phyloP scores from a whole-genome alignment of 179 eudicot genomes.

The Actinidia chinensis region DNA sequence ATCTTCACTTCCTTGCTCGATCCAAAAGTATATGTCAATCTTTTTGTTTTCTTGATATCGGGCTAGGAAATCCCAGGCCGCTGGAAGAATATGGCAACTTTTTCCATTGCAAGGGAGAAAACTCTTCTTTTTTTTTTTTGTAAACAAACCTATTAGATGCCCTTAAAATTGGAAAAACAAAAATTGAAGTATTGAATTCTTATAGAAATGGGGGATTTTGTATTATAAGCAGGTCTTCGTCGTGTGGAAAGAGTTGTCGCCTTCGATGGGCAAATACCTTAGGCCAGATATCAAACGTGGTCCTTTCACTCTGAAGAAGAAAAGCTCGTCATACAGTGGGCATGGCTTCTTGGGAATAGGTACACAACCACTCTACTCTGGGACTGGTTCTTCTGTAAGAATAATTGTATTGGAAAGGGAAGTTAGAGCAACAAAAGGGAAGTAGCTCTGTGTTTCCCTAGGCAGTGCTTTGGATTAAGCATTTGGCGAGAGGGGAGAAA shows the following conservation, averaged over 20 bases:
- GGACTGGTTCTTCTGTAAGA: background rate
- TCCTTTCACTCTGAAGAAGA: conserved; percentile 81
- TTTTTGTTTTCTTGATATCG: background rate
- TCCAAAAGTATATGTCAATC: background rate
- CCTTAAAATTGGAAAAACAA: background rate
- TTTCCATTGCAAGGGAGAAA: too few species aligned
- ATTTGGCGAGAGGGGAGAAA: too few species aligned
- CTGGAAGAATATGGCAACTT: too few species aligned
- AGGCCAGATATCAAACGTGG: conserved; percentile 90
- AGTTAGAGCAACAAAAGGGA: background rate
- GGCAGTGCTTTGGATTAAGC: too few species aligned
- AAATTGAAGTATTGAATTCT: background rate
- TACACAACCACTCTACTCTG: conserved; percentile 18
- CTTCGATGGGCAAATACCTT: conserved; percentile 89
- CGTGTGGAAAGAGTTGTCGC: conserved; percentile 96
- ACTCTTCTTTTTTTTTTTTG: too few species aligned
- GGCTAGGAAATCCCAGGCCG: too few species aligned
- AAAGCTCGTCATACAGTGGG: conserved; percentile 74
- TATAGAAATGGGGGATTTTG: background rate
- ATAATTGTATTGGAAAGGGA: background rate
- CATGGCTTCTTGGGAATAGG: conserved; percentile 94
- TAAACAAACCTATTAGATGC: too few species aligned
- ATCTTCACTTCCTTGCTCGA: background rate
- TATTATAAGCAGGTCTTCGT: conserved; percentile 64
- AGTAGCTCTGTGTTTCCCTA: background rate